Evolutionary conservation across 129 eudicot species (phyloP).

Genomic region (Pseudognaphalium luteoalbum): DNA sequence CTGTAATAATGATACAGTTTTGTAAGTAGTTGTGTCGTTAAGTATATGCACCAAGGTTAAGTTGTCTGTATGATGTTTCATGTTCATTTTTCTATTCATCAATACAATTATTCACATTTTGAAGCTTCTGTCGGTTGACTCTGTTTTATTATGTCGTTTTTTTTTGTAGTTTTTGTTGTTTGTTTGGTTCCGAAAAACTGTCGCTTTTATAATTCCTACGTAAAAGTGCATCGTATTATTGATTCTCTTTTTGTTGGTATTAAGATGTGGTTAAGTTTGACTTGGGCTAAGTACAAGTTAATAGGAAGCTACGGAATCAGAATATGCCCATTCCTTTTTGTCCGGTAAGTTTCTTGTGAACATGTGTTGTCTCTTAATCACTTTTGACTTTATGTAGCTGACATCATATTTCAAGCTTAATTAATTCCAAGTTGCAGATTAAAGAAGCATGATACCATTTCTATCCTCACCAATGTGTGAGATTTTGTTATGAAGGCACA

Average conservation of each 20-base stretch:
- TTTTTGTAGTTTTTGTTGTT: neutral
- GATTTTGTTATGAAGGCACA: neutral
- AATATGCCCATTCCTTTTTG: neutral
- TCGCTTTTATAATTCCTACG: neutral
- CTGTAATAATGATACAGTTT: slow-evolving; percentile 40
- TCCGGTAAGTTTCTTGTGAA: neutral
- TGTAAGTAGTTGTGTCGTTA: slow-evolving; percentile 37
- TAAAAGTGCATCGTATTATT: neutral
- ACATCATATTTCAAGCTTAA: neutral
- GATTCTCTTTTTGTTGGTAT: neutral
- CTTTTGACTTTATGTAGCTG: neutral
- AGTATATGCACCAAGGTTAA: slow-evolving; percentile 19
- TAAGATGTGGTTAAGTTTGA: neutral
- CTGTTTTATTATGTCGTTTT: neutral
- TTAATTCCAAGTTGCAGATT: neutral
- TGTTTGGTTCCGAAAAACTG: neutral
- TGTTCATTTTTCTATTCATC: slow-evolving; percentile 23
- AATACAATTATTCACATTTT: slow-evolving; percentile 19
- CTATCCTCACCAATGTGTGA: neutral
- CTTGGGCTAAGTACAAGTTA: neutral
- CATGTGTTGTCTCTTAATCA: neutral
- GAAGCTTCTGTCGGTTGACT: neutral
- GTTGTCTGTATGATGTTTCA: slow-evolving; percentile 21
- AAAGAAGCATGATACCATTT: neutral
- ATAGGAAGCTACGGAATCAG: neutral